Percentiles rank a stretch among this genome's conserved stretches.
These are phyloP conservation scores for Sphagnum fallax DNA, from an alignment of 228 moss, liverwort and hornwort species.

Conservation along the genomic window DNA sequence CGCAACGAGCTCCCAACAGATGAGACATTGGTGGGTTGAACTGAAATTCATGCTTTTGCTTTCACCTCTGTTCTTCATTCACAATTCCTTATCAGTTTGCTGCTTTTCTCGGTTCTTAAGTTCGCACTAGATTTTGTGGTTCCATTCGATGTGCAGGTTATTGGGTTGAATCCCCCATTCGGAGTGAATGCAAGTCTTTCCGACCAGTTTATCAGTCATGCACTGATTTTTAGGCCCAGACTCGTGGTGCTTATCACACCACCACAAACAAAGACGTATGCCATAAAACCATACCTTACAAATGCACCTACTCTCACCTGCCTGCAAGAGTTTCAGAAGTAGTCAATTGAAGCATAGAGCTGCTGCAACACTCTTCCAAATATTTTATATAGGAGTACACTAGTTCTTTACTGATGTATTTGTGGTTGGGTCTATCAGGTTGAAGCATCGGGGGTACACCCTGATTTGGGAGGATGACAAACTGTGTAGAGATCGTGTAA, in stretches of 20 bases:
- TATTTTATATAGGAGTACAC: not conserved
- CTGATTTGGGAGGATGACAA: not conserved
- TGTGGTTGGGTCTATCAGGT: not conserved
- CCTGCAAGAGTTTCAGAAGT: not conserved
- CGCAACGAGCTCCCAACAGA: constrained; percentile 27
- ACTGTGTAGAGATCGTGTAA: not conserved
- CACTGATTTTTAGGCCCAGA: constrained; percentile 18
- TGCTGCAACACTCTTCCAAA: not conserved
- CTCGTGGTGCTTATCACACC: constrained; percentile 2
- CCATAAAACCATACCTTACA: no score
- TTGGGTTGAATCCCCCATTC: constrained; percentile 59
- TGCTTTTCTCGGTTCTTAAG: not conserved
- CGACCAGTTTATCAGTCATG: constrained; percentile 25
- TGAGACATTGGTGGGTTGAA: constrained; percentile 27
- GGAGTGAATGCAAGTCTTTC: constrained; percentile 5
- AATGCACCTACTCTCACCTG: no score
- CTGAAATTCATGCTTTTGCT: no score
- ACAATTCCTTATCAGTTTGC: not conserved
- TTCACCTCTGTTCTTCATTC: not conserved
- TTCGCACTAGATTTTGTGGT: not conserved
- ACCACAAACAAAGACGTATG: not conserved
- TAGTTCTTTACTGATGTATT: not conserved
- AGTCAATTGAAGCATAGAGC: not conserved
- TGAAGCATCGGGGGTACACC: not conserved
- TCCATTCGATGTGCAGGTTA: constrained; percentile 17